Percentiles rank a stretch among this genome's conserved stretches.
Conservation (phyloP, 306 rosid species). For the Morella rubra region DNA sequence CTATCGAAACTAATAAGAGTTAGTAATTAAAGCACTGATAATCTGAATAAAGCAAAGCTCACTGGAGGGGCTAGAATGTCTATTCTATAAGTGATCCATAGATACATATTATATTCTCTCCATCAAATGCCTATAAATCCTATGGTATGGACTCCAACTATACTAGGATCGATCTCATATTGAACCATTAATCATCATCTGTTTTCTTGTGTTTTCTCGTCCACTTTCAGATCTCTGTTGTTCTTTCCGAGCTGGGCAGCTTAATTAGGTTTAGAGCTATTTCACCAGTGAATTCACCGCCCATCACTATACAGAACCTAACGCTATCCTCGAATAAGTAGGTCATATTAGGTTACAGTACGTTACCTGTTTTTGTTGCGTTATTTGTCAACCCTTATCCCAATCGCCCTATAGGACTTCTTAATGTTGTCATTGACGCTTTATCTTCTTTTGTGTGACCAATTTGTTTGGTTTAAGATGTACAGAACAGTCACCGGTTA, state of each 20-base stretch:
- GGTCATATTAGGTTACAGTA: not conserved
- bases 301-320: not conserved
- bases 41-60: too few relatives aligned
- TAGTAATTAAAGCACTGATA: too few relatives aligned
- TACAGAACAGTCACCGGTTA: not conserved
- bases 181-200: too few relatives aligned
- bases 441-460: not conserved
- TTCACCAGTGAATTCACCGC: not conserved
- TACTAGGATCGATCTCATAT: too few relatives aligned
- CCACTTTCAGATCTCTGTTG: not conserved
- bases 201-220: not conserved
- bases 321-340: not conserved
- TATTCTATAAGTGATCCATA: too few relatives aligned
- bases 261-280: not conserved
- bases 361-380: not conserved
- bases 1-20: too few relatives aligned
- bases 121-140: too few relatives aligned
- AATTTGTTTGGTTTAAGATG: not conserved
- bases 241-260: not conserved
- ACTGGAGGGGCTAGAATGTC: too few relatives aligned
- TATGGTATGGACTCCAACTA: too few relatives aligned
- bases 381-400: not conserved
- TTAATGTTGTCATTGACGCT: not conserved
- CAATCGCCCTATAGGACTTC: not conserved
- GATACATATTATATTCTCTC: too few relatives aligned